Percentiles rank a stretch among this genome's conserved stretches.
phyloP scores from a whole-genome alignment of 306 rosid species.

The Malus sylvestris region DNA sequence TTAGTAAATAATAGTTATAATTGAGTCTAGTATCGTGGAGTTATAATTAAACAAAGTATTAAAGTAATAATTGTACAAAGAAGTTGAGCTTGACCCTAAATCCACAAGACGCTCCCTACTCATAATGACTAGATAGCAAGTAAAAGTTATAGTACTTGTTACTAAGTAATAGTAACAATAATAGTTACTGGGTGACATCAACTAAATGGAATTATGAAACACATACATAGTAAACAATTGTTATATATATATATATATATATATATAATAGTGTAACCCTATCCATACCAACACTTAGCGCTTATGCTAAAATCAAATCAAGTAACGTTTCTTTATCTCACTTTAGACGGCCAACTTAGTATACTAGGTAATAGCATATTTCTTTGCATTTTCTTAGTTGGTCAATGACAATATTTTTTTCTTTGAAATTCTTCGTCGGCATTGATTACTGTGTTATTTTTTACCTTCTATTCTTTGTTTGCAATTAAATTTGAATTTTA shows the following conservation, averaged over 20 bases:
- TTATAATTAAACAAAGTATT: too few species aligned
- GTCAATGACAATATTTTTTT: neutral
- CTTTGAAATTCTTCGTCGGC: neutral
- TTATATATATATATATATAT: neutral
- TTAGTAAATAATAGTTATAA: too few species aligned
- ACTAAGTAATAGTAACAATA: neutral
- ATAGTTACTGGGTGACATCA: too few species aligned
- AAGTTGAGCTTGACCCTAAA: too few species aligned
- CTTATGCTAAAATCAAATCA: neutral
- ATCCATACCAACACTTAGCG: neutral
- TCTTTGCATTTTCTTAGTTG: neutral
- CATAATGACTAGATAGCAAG: too few species aligned
- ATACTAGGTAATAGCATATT: neutral
- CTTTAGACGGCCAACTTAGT: neutral
- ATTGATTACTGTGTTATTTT: neutral
- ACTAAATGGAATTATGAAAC: too few species aligned
- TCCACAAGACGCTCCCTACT: too few species aligned
- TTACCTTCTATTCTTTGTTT: neutral
- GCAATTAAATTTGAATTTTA: neutral
- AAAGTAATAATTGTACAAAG: too few species aligned
- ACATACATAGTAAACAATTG: neutral
- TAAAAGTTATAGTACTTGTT: neutral
- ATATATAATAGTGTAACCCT: neutral
- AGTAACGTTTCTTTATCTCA: neutral
- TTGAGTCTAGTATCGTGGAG: accelerated